Base-by-base conservation (phyloP, 441 rosid genomes). In the Populus tomentosa region DNA sequence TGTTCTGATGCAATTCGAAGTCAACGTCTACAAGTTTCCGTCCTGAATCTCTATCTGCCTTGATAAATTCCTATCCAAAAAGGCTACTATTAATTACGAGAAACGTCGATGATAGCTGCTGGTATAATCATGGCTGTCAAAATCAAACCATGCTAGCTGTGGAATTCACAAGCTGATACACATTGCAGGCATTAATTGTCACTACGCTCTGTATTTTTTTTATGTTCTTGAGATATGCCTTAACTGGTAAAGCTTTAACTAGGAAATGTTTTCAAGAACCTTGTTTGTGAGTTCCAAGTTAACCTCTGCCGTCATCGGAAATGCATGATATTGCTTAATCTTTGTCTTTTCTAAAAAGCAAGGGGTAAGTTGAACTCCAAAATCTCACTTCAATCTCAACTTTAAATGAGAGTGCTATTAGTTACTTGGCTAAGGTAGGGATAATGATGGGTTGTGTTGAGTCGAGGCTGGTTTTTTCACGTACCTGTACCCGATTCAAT, bases 71-170 rank as follows among this genome's bases (percentile, higher is more conserved):
- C n/a, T 63, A 63, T 18, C 79, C 46, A 23, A 7, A 23, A 20
- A 53, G 50, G 62, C 69, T 24, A 72, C 75, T 70, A 38, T 24
- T 70, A 56, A 74, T 46, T 56, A 40, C 32, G 28, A 46, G 56
- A 46, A 14, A 46, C 20, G 56, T 20, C 5, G 56, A 46, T 46
- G 56, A 46, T 46, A 46, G 56, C 13, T 4, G 13, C 56, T 14
- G 6, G 0, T 46, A 46, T 46, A 14, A 2, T 14, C 6, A 6
- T 46, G 18, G 1, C 56, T 46, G 56, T 46, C 18, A 14, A 13
- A 14, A 14, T 46, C 56, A 46, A 61, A 65, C 35, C 14, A 0
- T 23, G 13, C 26, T 63, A 63, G 26, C 9, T 63, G 67, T 20
- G 26, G 42, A 9, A 38, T 38, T 38, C 42, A 38, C 10, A 38